These are phyloP conservation scores for Crithidia thermophila DNA, from an alignment of 208 protist species.

Conservation along the genomic window DNA sequence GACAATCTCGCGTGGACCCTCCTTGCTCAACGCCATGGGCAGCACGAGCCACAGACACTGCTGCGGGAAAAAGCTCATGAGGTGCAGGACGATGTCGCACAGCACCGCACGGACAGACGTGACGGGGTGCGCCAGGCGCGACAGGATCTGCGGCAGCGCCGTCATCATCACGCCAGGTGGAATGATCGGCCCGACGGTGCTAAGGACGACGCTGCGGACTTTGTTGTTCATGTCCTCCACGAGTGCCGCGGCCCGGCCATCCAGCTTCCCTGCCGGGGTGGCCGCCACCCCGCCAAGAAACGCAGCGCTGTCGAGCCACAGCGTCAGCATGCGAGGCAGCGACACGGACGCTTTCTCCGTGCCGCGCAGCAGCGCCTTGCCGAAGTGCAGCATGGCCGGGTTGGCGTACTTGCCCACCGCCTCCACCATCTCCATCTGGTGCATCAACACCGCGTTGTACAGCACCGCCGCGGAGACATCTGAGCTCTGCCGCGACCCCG, in stretches of 20 bases:
- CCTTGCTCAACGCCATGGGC: slow-evolving; percentile 74
- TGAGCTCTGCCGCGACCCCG: background rate
- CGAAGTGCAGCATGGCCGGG: slow-evolving; percentile 78
- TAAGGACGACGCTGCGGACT: slow-evolving; percentile 33
- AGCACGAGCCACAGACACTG: slow-evolving; percentile 90
- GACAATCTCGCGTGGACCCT: slow-evolving; percentile 41
- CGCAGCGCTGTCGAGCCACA: slow-evolving; percentile 92
- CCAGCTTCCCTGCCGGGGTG: slow-evolving; percentile 23
- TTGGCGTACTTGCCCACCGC: slow-evolving; percentile 24
- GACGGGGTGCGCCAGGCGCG: slow-evolving; percentile 83
- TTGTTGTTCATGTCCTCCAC: slow-evolving; percentile 38
- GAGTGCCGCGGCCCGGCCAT: slow-evolving; percentile 1
- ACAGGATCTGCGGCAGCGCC: slow-evolving; percentile 89
- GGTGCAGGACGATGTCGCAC: slow-evolving; percentile 52
- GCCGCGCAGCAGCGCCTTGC: slow-evolving; percentile 79
- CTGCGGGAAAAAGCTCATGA: slow-evolving; percentile 83
- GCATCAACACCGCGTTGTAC: slow-evolving; percentile 23
- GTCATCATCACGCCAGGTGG: slow-evolving; percentile 63
- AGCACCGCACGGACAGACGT: slow-evolving; percentile 55
- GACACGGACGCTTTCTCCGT: slow-evolving; percentile 88
- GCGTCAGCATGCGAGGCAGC: slow-evolving; percentile 95
- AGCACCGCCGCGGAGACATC: slow-evolving; percentile 14
- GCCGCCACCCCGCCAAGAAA: slow-evolving; percentile 31
- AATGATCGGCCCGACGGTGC: slow-evolving; percentile 30
- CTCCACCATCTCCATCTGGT: slow-evolving; percentile 40